Percentiles rank a stretch among this genome's conserved stretches.
Evolutionary conservation across 139 green algal genomes (phyloP).

Genomic region (Mychonastes homosphaera): DNA sequence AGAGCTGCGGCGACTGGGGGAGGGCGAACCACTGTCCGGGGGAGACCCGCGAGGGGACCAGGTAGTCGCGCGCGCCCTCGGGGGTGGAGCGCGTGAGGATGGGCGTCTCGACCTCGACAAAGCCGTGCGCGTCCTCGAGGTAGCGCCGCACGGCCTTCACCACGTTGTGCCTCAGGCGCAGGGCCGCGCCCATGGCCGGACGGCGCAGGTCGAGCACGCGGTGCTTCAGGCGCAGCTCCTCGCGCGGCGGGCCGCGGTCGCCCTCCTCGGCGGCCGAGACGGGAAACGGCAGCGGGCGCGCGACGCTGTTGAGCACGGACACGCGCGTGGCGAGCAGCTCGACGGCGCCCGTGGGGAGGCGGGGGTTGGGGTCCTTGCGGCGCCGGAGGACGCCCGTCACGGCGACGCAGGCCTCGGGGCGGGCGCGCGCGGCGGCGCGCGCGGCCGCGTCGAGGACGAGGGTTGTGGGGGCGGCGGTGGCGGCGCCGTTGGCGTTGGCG

Average conservation of each 20-base stretch:
- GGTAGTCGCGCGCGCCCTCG: constrained; percentile 93
- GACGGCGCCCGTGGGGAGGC: constrained; percentile 73
- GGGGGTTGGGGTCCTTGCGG: constrained; percentile 74
- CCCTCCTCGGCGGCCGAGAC: constrained; percentile 51
- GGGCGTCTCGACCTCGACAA: constrained; percentile 92
- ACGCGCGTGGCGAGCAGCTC: constrained; percentile 51
- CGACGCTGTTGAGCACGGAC: constrained; percentile 76
- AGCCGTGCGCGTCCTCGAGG: constrained; percentile 61
- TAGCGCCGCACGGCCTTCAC: constrained; percentile 59
- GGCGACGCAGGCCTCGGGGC: constrained; percentile 80
- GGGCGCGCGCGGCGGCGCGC: constrained; percentile 42
- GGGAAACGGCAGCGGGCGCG: constrained; percentile 71
- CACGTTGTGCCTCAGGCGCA: constrained; percentile 76
- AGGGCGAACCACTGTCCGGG: constrained; percentile 85
- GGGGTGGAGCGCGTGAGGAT: constrained; percentile 90
- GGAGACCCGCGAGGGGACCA: constrained; percentile 75
- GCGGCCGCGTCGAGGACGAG: too few species aligned
- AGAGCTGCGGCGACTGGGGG: constrained; percentile 94
- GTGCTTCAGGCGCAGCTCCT: constrained; percentile 79
- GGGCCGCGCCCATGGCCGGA: constrained; percentile 72
- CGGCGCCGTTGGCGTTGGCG: too few species aligned
- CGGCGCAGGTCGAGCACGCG: constrained; percentile 89
- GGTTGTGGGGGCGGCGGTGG: background rate
- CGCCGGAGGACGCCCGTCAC: constrained; percentile 60
- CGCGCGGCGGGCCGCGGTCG: constrained; percentile 36